phyloP scores from a whole-genome alignment of 1,284 basidiomycete genomes.

The Leccinum cinnamomeum region DNA sequence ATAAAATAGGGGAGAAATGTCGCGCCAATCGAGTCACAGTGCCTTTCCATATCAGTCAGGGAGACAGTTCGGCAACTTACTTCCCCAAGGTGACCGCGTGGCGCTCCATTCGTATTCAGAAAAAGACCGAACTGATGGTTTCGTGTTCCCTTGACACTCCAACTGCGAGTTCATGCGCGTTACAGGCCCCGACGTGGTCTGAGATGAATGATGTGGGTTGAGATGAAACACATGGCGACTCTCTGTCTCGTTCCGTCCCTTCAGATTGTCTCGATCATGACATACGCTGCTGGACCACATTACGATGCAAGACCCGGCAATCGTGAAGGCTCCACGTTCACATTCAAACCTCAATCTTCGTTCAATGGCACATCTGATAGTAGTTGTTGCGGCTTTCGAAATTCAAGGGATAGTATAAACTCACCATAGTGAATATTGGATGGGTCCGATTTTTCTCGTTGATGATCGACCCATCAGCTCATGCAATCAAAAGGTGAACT shows the following conservation, averaged over 20 bases:
- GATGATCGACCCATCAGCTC: neutral
- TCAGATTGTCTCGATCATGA: neutral
- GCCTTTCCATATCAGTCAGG: slow-evolving; percentile 65
- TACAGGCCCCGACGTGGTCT: neutral
- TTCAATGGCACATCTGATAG: neutral
- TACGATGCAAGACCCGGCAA: neutral
- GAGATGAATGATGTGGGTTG: neutral
- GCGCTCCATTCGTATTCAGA: slow-evolving; percentile 35
- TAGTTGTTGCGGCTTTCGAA: neutral
- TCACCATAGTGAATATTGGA: neutral
- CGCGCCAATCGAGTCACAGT: slow-evolving; percentile 99
- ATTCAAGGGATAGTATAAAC: neutral
- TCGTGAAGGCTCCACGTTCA: neutral
- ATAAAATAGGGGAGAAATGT: slow-evolving; percentile 85
- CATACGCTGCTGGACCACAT: neutral
- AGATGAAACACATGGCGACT: neutral
- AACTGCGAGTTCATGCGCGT: neutral
- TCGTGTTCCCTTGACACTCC: neutral
- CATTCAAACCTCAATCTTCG: neutral
- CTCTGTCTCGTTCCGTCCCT: neutral
- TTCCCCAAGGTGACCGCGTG: slow-evolving; percentile 57
- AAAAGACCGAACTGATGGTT: neutral
- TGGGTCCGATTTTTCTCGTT: neutral
- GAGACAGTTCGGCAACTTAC: slow-evolving; percentile 49
- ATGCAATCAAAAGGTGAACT: neutral